Percentiles rank a stretch among this genome's conserved stretches.
Evolutionary conservation across 768 basidiomycete species (phyloP).

Genomic region (Trametes cingulata): DNA sequence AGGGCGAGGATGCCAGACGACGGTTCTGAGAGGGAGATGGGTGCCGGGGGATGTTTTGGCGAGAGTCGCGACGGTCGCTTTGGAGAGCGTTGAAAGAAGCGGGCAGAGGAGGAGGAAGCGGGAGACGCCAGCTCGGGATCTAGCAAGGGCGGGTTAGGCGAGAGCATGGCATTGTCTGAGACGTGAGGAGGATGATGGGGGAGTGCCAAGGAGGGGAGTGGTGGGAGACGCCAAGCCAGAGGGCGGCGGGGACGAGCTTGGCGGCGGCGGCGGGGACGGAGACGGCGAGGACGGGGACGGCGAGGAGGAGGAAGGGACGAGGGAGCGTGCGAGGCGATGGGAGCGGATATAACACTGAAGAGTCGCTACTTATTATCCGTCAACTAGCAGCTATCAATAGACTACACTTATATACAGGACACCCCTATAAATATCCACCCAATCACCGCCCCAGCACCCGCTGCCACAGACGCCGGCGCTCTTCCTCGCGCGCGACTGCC

Average conservation of each 20-base stretch:
- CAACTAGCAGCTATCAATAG: conserved; percentile 24
- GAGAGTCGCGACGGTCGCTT: conserved; percentile 9
- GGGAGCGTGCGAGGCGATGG: background rate
- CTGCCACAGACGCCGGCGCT: conserved; percentile 50
- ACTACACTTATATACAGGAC: conserved; percentile 17
- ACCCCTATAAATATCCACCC: conserved; percentile 21
- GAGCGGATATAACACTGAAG: background rate
- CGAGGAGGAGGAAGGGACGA: conserved; percentile 20
- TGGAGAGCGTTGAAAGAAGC: conserved; percentile 11
- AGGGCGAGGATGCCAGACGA: conserved; percentile 55
- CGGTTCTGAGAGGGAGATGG: conserved; percentile 36
- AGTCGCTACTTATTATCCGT: conserved; percentile 17
- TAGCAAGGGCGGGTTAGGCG: conserved; percentile 11
- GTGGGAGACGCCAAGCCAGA: background rate
- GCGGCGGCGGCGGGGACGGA: conserved; percentile 24
- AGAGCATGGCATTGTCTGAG: conserved; percentile 21
- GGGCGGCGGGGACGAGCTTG: conserved; percentile 7
- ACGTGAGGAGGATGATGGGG: background rate
- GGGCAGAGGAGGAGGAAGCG: conserved; percentile 18
- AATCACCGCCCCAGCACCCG: conserved; percentile 25
- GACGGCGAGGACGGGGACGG: conserved; percentile 26
- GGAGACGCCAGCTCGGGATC: conserved; percentile 15
- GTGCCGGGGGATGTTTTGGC: background rate
- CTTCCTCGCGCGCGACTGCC: conserved; percentile 54
- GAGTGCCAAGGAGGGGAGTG: background rate